These are phyloP conservation scores for Leccinum longicurvipes DNA, from an alignment of 768 basidiomycete species.

Conservation along the genomic window DNA sequence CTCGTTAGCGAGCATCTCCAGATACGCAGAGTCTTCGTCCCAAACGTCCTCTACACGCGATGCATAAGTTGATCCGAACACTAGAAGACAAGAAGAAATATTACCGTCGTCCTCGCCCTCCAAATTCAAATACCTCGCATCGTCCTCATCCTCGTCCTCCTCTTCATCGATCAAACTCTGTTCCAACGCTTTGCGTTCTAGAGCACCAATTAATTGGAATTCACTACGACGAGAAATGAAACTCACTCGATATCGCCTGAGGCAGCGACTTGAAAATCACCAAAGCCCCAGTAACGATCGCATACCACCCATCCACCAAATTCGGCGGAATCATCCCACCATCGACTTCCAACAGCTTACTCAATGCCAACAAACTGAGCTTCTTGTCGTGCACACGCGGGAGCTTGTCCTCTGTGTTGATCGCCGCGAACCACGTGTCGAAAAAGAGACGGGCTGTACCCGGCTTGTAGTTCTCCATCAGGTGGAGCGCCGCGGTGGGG, in stretches of 20 bases:
- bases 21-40: slow-evolving; percentile 86
- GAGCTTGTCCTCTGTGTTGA: slow-evolving; percentile 54
- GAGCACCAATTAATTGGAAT: background rate
- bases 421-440: slow-evolving; percentile 77
- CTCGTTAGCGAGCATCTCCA: slow-evolving; percentile 83
- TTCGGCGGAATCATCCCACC: slow-evolving; percentile 51
- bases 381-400: slow-evolving; percentile 92
- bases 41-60: slow-evolving; percentile 69
- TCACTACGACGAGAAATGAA: background rate
- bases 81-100: slow-evolving; percentile 2
- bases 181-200: slow-evolving; percentile 62
- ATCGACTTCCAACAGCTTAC: slow-evolving; percentile 71
- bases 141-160: slow-evolving; percentile 48
- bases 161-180: slow-evolving; percentile 43
- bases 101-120: slow-evolving; percentile 63
- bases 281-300: slow-evolving; percentile 67
- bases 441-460: slow-evolving; percentile 76
- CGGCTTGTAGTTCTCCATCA: slow-evolving; percentile 61
- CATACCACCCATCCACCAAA: slow-evolving; percentile 70
- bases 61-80: background rate
- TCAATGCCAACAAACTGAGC: slow-evolving; percentile 71
- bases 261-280: slow-evolving; percentile 77
- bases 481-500: slow-evolving; percentile 67
- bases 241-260: slow-evolving; percentile 68
- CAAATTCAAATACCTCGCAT: slow-evolving; percentile 52